Evolutionary conservation across 1,284 basidiomycete genomes (phyloP).

Genomic region (Malassezia yamatoensis): DNA sequence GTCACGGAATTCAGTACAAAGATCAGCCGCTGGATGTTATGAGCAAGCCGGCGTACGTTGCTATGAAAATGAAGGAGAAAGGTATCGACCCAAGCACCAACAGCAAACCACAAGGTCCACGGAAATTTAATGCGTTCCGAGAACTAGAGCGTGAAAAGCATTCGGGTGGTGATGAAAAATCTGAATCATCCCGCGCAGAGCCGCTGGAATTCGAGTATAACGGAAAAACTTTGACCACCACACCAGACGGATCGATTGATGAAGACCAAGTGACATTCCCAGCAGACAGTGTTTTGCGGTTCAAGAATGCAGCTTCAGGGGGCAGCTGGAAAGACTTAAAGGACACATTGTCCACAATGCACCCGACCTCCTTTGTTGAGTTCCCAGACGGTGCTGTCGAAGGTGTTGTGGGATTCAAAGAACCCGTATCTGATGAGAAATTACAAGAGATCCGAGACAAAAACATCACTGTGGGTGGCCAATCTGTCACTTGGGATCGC

Average conservation of each 20-base stretch:
- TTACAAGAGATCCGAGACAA: constrained; percentile 50
- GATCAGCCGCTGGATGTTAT: constrained; percentile 59
- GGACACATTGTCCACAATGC: constrained; percentile 43
- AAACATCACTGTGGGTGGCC: constrained; percentile 49
- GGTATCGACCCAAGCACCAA: constrained; percentile 58
- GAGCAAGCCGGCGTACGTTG: constrained; percentile 69
- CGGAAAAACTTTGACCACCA: constrained; percentile 54
- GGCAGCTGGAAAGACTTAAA: constrained; percentile 53
- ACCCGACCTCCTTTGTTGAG: constrained; percentile 35
- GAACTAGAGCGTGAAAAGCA: constrained; percentile 58
- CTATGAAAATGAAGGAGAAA: constrained; percentile 96
- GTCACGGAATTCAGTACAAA: constrained; percentile 26
- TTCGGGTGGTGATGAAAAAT: constrained; percentile 29
- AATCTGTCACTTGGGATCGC: constrained; percentile 46
- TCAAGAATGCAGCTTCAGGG: constrained; percentile 50
- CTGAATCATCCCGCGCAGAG: constrained; percentile 48
- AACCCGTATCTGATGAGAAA: constrained; percentile 50
- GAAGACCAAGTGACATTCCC: constrained; percentile 59
- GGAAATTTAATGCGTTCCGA: constrained; percentile 74
- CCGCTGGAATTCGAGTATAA: constrained; percentile 49
- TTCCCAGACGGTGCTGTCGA: constrained; percentile 46
- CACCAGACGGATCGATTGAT: constrained; percentile 60
- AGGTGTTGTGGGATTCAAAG: constrained; percentile 50
- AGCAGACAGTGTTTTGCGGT: constrained; percentile 64
- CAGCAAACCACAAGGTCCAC: constrained; percentile 32